Conservation (phyloP, 2,329 filamentous ascomycete species). For the Phoma sp. region DNA sequence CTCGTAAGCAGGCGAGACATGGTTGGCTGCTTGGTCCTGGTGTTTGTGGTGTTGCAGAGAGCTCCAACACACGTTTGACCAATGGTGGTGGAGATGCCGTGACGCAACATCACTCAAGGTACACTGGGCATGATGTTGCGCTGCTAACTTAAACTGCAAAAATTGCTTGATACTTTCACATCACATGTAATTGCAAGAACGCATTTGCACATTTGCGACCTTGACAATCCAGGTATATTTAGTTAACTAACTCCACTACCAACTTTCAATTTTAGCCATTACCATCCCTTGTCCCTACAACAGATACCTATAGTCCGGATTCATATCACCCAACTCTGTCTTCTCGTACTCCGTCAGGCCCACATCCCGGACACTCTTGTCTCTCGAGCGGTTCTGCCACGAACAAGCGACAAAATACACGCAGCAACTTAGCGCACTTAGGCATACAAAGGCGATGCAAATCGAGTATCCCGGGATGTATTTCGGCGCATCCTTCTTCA, state of each 20-base stretch:
- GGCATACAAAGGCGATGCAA: slow-evolving; percentile 73
- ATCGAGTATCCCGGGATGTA: slow-evolving; percentile 80
- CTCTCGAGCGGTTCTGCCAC: slow-evolving; percentile 67
- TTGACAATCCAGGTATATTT: too few relatives aligned
- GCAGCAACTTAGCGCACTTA: slow-evolving; percentile 69
- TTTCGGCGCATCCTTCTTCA: slow-evolving; percentile 67
- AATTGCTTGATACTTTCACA: too few relatives aligned
- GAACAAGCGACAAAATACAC: slow-evolving; percentile 67
- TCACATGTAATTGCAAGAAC: too few relatives aligned
- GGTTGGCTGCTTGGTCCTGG: background rate
- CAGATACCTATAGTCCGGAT: slow-evolving; percentile 67
- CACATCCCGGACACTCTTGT: slow-evolving; percentile 55
- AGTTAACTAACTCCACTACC: too few relatives aligned
- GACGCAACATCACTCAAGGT: slow-evolving; percentile 2
- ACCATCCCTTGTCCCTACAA: slow-evolving; percentile 48
- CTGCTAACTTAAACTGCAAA: too few relatives aligned
- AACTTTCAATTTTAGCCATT: too few relatives aligned
- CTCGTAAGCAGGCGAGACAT: background rate
- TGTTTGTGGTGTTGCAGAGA: background rate
- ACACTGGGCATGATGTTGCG: too few relatives aligned
- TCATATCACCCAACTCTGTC: slow-evolving; percentile 66
- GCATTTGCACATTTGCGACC: too few relatives aligned
- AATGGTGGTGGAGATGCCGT: background rate
- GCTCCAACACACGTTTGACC: background rate
- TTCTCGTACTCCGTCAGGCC: slow-evolving; percentile 68